Percentiles rank a stretch among this genome's conserved stretches.
Evolutionary conservation across 306 rosid species (phyloP).

Genomic region (Senna siamea): DNA sequence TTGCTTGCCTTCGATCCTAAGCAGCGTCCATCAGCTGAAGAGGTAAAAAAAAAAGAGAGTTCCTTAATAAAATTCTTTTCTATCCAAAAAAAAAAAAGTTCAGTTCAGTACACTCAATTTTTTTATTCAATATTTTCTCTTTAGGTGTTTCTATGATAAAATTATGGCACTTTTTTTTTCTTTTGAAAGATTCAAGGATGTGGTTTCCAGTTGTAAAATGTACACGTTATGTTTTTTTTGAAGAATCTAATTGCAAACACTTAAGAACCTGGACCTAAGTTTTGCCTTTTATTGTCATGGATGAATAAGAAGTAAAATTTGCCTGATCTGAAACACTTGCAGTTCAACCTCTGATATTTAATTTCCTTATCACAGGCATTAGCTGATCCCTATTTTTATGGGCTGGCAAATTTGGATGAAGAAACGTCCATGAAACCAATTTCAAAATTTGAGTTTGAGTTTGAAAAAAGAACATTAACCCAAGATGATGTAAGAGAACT

Average conservation of each 20-base stretch:
- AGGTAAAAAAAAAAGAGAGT: conserved; percentile 48
- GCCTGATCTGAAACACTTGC: not conserved
- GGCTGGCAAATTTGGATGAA: conserved; percentile 54
- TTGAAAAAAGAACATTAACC: conserved; percentile 60
- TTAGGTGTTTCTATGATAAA: not conserved
- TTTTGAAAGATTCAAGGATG: not conserved
- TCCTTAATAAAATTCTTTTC: too few species aligned
- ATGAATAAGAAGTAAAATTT: not conserved
- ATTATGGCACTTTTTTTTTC: not conserved
- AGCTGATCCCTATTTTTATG: conserved; percentile 63
- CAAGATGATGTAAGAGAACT: conserved; percentile 65
- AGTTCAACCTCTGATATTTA: conserved; percentile 18
- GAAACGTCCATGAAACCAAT: conserved; percentile 65
- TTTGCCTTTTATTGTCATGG: not conserved
- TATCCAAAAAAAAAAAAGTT: too few species aligned
- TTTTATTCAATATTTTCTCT: too few species aligned
- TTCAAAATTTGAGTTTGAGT: conserved; percentile 67
- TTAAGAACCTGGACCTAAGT: not conserved
- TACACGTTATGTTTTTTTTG: not conserved
- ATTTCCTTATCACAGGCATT: conserved; percentile 55
- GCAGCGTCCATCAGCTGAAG: conserved; percentile 69
- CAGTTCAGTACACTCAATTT: too few species aligned
- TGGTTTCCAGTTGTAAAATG: not conserved
- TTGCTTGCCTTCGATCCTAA: conserved; percentile 71
- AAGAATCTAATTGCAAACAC: not conserved